Conservation (phyloP, 441 rosid species). For the Pelargonium citronellum region DNA sequence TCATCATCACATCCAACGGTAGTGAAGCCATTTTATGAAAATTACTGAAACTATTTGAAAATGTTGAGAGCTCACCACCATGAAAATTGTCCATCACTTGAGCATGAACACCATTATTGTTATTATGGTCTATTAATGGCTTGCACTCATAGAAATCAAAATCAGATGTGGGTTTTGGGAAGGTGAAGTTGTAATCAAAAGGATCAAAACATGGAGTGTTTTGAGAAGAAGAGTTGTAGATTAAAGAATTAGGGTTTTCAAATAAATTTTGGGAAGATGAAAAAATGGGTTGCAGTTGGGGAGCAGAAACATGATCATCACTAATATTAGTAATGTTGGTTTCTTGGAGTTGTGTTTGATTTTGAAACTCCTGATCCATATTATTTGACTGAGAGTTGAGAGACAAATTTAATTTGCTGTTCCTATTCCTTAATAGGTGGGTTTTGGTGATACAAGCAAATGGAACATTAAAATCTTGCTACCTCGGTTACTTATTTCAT, state of each 20-base stretch:
- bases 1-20: not conserved
- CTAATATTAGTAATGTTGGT: not conserved
- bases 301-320: not conserved
- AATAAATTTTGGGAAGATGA: not conserved
- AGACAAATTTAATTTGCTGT: not conserved
- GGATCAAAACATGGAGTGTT: conserved; percentile 35
- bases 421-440: not conserved
- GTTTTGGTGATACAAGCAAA: not conserved
- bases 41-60: too few relatives aligned
- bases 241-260: not conserved
- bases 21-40: too few relatives aligned
- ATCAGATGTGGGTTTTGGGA: conserved; percentile 30
- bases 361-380: not conserved
- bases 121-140: conserved; percentile 27
- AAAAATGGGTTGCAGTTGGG: not conserved
- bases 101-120: conserved; percentile 20
- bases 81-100: conserved; percentile 47
- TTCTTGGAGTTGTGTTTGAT: not conserved
- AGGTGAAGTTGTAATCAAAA: conserved; percentile 36
- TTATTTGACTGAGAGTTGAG: too few relatives aligned
- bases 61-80: conserved; percentile 5
- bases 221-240: not conserved
- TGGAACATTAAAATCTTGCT: not conserved
- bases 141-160: conserved; percentile 54
- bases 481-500: not conserved